These are phyloP conservation scores for Torulaspora globosa DNA, from an alignment of 1,139 yeast species.

Conservation along the genomic window DNA sequence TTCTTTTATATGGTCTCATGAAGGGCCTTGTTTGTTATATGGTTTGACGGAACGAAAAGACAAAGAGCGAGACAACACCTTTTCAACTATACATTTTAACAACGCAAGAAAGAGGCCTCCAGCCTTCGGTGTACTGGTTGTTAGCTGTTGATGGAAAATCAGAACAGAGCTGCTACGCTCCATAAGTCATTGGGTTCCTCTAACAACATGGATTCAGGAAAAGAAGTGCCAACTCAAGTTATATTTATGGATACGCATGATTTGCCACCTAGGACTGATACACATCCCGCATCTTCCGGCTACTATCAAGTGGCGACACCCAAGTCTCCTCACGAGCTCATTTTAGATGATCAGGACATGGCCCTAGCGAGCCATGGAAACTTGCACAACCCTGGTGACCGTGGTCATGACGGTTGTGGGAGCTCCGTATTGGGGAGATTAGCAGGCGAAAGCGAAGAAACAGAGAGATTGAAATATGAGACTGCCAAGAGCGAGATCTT, in stretches of 20 bases:
- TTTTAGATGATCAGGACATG: slow-evolving; percentile 20
- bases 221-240: slow-evolving; percentile 20
- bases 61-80: not conserved
- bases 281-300: slow-evolving; percentile 15
- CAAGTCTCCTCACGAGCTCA: slow-evolving; percentile 40
- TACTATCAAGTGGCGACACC: slow-evolving; percentile 42
- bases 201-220: not conserved
- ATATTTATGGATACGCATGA: slow-evolving; percentile 27
- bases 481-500: slow-evolving; percentile 35
- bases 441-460: slow-evolving; percentile 30
- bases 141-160: slow-evolving; percentile 10
- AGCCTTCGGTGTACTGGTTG: not conserved
- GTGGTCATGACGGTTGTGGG: slow-evolving; percentile 10
- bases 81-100: not conserved
- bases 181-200: slow-evolving; percentile 7
- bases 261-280: slow-evolving; percentile 13
- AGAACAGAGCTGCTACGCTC: slow-evolving; percentile 1
- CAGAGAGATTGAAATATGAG: slow-evolving; percentile 31
- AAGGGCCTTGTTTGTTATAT: no score
- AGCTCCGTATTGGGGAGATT: slow-evolving; percentile 9
- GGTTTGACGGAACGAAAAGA: not conserved
- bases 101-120: not conserved
- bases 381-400: slow-evolving; percentile 10
- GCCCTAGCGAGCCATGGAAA: slow-evolving; percentile 12
- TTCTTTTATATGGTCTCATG: no score